Evolutionary conservation across 2,329 filamentous ascomycete genomes (phyloP), one percentile per base, ranked within the genome.

Genomic region (Fusarium sp.): DNA sequence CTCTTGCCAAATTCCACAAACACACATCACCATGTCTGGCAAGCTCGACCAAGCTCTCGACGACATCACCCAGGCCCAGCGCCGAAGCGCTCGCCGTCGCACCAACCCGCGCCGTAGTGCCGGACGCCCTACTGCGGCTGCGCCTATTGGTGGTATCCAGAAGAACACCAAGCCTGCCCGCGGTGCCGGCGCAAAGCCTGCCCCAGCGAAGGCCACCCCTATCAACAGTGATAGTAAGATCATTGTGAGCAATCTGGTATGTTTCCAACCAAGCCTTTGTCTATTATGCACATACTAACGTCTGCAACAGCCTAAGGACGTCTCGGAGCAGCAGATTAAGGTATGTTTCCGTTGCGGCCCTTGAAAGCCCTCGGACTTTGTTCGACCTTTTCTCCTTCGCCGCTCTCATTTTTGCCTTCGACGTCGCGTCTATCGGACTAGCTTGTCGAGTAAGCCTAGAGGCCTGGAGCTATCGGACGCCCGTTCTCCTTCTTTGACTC

Each of bases 11-110:
- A 43, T 52, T 64, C 43, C 39, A 53, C 54, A 43, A 66, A 46
- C 57, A 62, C 58, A 66, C 52, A 68, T 77, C 82, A 91, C 75
- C 74, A 97, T 97, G 94, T 93, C 93, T 86, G 91, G 89, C 85
- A 98, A 98, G 85, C 92, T 99, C 79, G 94, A 98, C 82, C 91
- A 97, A 86, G 94, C 94, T 85, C 93, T 99, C 74, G 96, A 98
- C 81, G 94, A 98, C 84, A 98, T 99, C 83, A 91, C 97, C 85
- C 93, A 92, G 80, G 92, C 90, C 78, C 90, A 88, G 80, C 88
- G 86, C 75, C 83, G 84, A 75, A 87, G 81, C 83, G 88, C 82
- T 79, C 84, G 80, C 78, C 84, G 82, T 80, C 86, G 86, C 70
- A 82, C 82, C 72, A 80, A 79, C 62, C 77, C 79, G 70, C 85